Conservation (phyloP, 1,284 basidiomycete species). For the Pyrrhoderma noxium region DNA sequence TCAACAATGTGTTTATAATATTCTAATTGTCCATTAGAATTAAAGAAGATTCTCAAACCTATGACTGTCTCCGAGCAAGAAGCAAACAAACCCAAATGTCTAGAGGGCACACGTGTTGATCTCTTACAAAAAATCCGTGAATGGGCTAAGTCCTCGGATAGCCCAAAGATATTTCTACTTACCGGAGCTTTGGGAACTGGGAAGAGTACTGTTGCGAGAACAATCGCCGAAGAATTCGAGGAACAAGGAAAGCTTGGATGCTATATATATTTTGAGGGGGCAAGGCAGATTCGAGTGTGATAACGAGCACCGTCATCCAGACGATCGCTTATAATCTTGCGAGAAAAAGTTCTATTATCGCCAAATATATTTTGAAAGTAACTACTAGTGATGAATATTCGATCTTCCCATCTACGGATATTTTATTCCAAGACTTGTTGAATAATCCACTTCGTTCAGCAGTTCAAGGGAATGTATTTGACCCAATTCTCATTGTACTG, state of each 20-base stretch:
- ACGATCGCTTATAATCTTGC: slow-evolving; percentile 21
- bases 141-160: not conserved
- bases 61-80: too few relatives aligned
- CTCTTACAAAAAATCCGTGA: too few relatives aligned
- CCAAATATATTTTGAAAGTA: not conserved
- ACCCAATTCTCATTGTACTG: slow-evolving; percentile 1
- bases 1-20: too few relatives aligned
- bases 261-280: slow-evolving; percentile 20
- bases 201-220: slow-evolving; percentile 21
- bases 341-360: not conserved
- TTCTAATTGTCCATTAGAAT: too few relatives aligned
- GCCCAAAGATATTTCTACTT: slow-evolving; percentile 13
- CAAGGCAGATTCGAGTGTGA: slow-evolving; percentile 14
- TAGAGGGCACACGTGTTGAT: slow-evolving; percentile 4
- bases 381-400: too few relatives aligned
- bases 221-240: not conserved
- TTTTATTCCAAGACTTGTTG: not conserved
- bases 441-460: not conserved
- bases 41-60: too few relatives aligned
- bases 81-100: not conserved
- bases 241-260: not conserved
- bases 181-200: slow-evolving; percentile 28
- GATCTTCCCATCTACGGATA: too few relatives aligned
- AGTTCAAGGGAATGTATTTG: not conserved
- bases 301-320: slow-evolving; percentile 18